These are phyloP conservation scores for Aspergillus sp. DNA, from an alignment of 2,329 filamentous ascomycete species.

Conservation along the genomic window DNA sequence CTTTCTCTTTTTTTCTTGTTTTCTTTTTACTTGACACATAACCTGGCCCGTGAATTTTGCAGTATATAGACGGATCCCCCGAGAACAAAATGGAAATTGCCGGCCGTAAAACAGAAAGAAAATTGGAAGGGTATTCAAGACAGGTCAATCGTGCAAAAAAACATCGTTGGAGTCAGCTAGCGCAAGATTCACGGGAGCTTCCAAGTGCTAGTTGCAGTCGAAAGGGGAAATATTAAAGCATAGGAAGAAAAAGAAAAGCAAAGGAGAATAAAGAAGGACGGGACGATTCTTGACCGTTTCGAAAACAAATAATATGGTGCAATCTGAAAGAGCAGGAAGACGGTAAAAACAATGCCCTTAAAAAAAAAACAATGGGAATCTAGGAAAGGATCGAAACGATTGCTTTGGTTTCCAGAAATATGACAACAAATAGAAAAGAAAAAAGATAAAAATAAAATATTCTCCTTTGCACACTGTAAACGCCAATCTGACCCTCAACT, in stretches of 20 bases:
- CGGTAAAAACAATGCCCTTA: not conserved
- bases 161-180: not conserved
- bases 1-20: not conserved
- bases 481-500: slow-evolving; percentile 35
- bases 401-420: slow-evolving; percentile 5
- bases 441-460: slow-evolving; percentile 9
- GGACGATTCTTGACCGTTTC: not conserved
- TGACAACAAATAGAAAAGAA: slow-evolving; percentile 7
- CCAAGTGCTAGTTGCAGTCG: too few species aligned
- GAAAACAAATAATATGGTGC: slow-evolving; percentile 1
- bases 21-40: not conserved
- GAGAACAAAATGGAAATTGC: slow-evolving; percentile 8
- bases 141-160: slow-evolving; percentile 6
- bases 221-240: not conserved
- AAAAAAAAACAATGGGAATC: not conserved
- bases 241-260: slow-evolving; percentile 7
- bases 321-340: slow-evolving; percentile 1
- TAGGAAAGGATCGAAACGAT: slow-evolving; percentile 4
- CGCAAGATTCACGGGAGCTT: too few species aligned
- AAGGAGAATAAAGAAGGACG: slow-evolving; percentile 2
- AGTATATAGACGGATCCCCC: slow-evolving; percentile 3
- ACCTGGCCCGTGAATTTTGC: slow-evolving; percentile 2
- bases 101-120: slow-evolving; percentile 7
- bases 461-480: slow-evolving; percentile 32
- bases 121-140: slow-evolving; percentile 19